phyloP scores from a whole-genome alignment of 495 filamentous ascomycete species.

The Aspergillus saccharolyticus region DNA sequence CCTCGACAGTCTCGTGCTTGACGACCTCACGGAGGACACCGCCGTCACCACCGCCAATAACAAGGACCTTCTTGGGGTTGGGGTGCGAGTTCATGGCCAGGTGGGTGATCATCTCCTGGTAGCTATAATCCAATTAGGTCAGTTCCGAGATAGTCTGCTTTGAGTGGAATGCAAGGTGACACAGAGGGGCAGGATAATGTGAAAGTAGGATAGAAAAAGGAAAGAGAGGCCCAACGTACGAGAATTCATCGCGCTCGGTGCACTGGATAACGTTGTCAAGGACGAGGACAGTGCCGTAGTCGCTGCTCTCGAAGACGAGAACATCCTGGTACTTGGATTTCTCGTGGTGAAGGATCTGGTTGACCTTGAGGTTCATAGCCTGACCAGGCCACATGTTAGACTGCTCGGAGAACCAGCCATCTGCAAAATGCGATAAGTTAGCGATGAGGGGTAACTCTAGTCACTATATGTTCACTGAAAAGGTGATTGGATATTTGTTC shows the following conservation, averaged over 20 bases:
- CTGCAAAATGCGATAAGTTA: constrained; percentile 36
- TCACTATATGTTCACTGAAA: constrained; percentile 1
- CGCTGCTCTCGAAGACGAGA: constrained; percentile 92
- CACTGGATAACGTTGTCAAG: constrained; percentile 98
- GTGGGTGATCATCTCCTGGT: constrained; percentile 99
- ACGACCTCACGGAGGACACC: constrained; percentile 96
- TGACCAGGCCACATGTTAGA: constrained; percentile 98
- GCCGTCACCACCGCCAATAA: constrained; percentile 95
- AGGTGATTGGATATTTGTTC: constrained; percentile 1
- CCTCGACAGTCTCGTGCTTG: constrained; percentile 91
- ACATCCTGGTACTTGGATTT: constrained; percentile 99
- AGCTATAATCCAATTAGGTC: constrained; percentile 40
- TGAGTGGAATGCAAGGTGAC: neutral
- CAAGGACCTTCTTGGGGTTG: constrained; percentile 93
- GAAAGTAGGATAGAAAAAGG: neutral
- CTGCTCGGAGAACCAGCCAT: constrained; percentile 99
- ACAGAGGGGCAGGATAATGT: neutral
- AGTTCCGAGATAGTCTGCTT: neutral
- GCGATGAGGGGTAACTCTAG: constrained; percentile 7
- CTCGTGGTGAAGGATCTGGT: constrained; percentile 97
- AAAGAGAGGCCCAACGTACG: constrained; percentile 41
- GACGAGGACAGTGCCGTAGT: constrained; percentile 96
- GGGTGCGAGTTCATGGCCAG: constrained; percentile 98
- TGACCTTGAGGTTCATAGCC: constrained; percentile 97
- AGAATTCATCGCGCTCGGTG: constrained; percentile 97